Base-by-base conservation (phyloP, 805 yeast genomes). In the Saturnispora gosingensis region DNA sequence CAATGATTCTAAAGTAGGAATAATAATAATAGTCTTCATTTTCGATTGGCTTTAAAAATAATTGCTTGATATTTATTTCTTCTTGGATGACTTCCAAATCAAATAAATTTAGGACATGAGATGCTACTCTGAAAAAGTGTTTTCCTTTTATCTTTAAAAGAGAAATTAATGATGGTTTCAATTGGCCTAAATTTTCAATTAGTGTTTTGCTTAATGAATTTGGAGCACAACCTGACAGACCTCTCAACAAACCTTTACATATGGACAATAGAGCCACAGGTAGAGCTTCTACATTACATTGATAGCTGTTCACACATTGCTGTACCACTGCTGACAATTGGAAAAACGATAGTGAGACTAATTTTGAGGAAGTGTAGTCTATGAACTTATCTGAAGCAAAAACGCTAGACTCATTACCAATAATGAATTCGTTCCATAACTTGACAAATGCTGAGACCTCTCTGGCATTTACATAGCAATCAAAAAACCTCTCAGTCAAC, bases 401-500 rank as follows among this genome's bases (percentile, higher is more conserved):
- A 10, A 54, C 28, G 2, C 28, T 25, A 3, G 25, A 15, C 18
- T 52, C 50, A 28, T 48, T 45, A 11, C 54, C 25, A 11, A 45
- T 38, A 6, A 45, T 27, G 1, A 18, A 9, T 61, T 68, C 18
- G 15, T 67, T 63, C 81, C 84, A 81, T 11, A 72, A 56, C 7
- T 67, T 62, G 47, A 78, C 68, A 56, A 83, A 83, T 4, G 66
- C 60, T 3, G 64, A 65, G 27, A 79, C 67, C 50, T 82, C 88
- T 70, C 90, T 77, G 4, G 82, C 81, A 57, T 71, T 76, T 10
- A 72, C 67, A 60, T 73, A 77, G 22, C 83, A 76, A 15, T 69
- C 65, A 46, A 66, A 50, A 13, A 65, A 35, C 3, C 58, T 51
- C 8, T 48, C 50, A 10, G 53, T 38, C 20, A 49, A 45, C 13